Base-by-base conservation (phyloP, 225 moss, liverwort and hornwort genomes). In the Physcomitrellopsis africana region DNA sequence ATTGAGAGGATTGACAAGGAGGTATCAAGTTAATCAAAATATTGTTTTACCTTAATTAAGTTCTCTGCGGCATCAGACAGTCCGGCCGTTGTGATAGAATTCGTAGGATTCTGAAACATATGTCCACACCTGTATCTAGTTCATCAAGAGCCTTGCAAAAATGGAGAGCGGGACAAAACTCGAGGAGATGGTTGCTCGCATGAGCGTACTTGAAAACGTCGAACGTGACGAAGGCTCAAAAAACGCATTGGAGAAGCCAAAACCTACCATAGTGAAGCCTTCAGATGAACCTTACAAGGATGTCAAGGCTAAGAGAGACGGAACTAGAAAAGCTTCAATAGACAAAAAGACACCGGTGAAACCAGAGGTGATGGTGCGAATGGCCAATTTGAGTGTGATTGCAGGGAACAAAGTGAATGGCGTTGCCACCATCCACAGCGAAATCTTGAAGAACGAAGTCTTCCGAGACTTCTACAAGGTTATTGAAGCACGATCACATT, bases 391-490 rank as follows among this genome's bases (percentile, higher is more conserved):
- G 65, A 90, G 93, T 72, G 85, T 95, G 14, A 90, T 95, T 72
- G 74, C 88, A 55, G 77, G 86, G 22, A 85, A 81, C 53, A 95
- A 88, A 70, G 93, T 95, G 62, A 95, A 95, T 64, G 91, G 95
- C 22, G 95, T 95, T 69, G 93, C 95, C 42, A 86, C 89, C 47
- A 91, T 95, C 58, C 95, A 95, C 62, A 93, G 51, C n/a, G 91
- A 93, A 65, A 93, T 95, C 69, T 91, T 95, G 17, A 95, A 90
- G 83, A 86, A 91, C 1, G 89, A 91, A 63, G 93, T 95, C 29
- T 95, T 95, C 51, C 88, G 86, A 43, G 91, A 93, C 76, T 95
- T 95, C 63, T 89, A 90, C 79, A 85, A 87, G 89, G 93, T 95
- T 58, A 16, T 24, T 41, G 16, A 72, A 44, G 32, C 44, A 54